Evolutionary conservation across 352 stramenopile species (phyloP).

Genomic region (Lagenidium sp.): DNA sequence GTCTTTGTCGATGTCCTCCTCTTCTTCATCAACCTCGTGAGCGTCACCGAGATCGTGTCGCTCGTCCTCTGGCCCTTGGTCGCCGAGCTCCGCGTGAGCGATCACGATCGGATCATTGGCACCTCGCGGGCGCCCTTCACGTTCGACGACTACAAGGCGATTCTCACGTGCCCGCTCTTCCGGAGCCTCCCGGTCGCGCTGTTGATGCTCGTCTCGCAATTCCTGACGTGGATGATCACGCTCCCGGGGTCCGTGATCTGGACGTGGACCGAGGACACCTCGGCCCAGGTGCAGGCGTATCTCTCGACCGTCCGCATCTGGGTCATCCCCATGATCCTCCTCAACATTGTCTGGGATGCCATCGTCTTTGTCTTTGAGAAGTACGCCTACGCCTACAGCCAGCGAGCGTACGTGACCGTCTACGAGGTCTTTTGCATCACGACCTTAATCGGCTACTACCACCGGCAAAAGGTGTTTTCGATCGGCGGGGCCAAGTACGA

Average conservation of each 20-base stretch:
- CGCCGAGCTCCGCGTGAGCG: not conserved
- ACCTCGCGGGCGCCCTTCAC: not conserved
- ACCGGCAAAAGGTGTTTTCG: slow-evolving; percentile 7
- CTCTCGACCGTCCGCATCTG: slow-evolving; percentile 19
- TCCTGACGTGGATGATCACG: slow-evolving; percentile 18
- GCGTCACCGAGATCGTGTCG: not conserved
- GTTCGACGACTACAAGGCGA: not conserved
- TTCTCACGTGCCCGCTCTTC: not conserved
- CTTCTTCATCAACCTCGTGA: not conserved
- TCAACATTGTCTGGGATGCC: slow-evolving; percentile 10
- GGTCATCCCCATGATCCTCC: slow-evolving; percentile 10
- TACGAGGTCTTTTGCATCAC: slow-evolving; percentile 12
- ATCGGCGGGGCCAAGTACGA: slow-evolving; percentile 13
- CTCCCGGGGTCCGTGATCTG: slow-evolving; percentile 41
- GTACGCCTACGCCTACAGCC: slow-evolving; percentile 5
- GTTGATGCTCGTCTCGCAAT: not conserved
- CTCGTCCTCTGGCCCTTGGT: not conserved
- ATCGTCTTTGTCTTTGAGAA: slow-evolving; percentile 8
- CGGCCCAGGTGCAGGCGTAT: slow-evolving; percentile 23
- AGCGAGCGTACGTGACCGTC: slow-evolving; percentile 6
- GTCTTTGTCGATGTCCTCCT: not conserved
- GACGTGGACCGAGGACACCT: slow-evolving; percentile 19
- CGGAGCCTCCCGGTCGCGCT: not conserved
- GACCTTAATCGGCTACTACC: slow-evolving; percentile 3
- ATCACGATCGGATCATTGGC: not conserved